Evolutionary conservation across 441 rosid genomes (phyloP), one percentile per base, ranked within the genome.

Genomic region (Adansonia madagascariensis): DNA sequence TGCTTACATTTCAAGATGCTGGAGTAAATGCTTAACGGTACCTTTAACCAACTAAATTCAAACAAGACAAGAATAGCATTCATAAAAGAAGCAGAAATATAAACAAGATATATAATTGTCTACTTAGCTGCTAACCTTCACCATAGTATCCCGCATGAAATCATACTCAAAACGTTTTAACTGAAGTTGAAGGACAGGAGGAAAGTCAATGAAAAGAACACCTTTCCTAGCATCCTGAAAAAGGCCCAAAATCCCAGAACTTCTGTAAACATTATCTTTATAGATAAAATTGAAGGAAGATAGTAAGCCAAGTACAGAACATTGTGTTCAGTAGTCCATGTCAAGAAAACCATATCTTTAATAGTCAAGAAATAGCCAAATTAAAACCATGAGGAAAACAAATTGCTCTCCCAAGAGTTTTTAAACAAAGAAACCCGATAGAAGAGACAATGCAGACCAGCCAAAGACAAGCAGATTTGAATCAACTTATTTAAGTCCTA

Each of bases 161-260:
- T 91, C 93, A 80, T 91, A 91, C 76, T 89, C 95, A 87, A 91
- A 91, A 27, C 95, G 85, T 83, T 91, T 91, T 64, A 91, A 79
- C 80, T 91, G 95, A 80, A 91, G 95, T 77, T 89, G 93, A 88
- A 91, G 95, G 59, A 91, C 95, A 6, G 95, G 93, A 70, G 95
- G 95, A 66, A 91, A 91, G 84, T 89, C 93, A 35, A 89, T 88
- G 82, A 91, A 91, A 46, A 88, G 83, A 80, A 91, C 93, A 64
- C 95, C 93, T 78, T 89, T 91, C 83, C 85, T 88, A 46, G 95
- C 95, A 86, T 91, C 95, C 95, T 91, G 89, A 50, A 70, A 74
- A 80, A 68, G 64, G 27, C 60, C 75, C 73, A 75, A 75, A 64
- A 62, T 52, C 57, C 75, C 68, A 66, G 14, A 77, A 76, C 43